phyloP scores from a whole-genome alignment of 208 protist species.

The Wallacemonas sp. region DNA sequence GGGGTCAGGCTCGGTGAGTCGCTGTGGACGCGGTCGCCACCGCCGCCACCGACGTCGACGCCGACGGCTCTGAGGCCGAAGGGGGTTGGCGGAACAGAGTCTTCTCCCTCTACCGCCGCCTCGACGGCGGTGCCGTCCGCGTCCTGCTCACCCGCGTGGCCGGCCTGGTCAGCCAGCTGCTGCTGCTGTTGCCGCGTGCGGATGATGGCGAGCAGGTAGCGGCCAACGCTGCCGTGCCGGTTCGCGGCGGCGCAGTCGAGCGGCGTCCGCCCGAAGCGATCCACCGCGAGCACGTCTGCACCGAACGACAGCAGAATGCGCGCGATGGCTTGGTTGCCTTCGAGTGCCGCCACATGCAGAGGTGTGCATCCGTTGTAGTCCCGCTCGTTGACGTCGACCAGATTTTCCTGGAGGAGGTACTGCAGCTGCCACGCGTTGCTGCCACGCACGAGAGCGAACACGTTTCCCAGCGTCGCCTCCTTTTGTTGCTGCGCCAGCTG shows the following conservation, averaged over 20 bases:
- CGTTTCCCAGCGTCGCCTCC: constrained; percentile 64
- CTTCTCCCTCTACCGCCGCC: constrained; percentile 2
- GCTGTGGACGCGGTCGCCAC: neutral
- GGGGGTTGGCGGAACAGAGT: neutral
- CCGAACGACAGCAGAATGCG: constrained; percentile 78
- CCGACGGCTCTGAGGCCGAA: neutral
- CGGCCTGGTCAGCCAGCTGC: neutral
- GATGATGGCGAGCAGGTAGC: constrained; percentile 61
- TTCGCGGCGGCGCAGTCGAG: constrained; percentile 83
- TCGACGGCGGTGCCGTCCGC: neutral
- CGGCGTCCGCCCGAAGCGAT: constrained; percentile 74
- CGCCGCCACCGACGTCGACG: neutral
- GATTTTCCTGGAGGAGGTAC: constrained; percentile 58
- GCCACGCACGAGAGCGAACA: constrained; percentile 79
- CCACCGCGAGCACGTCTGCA: constrained; percentile 67
- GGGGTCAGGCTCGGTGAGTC: neutral
- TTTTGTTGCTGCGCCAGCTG: constrained; percentile 48
- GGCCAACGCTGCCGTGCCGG: constrained; percentile 69
- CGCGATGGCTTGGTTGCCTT: constrained; percentile 78
- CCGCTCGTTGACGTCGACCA: constrained; percentile 72
- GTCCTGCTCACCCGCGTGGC: neutral
- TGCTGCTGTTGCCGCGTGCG: constrained; percentile 21
- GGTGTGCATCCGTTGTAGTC: constrained; percentile 90
- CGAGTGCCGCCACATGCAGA: constrained; percentile 77
- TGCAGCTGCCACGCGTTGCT: constrained; percentile 79